Percentiles rank a stretch among this genome's conserved stretches.
Evolutionary conservation across 331 rosid species (phyloP).

Genomic region (Arachis monticola): DNA sequence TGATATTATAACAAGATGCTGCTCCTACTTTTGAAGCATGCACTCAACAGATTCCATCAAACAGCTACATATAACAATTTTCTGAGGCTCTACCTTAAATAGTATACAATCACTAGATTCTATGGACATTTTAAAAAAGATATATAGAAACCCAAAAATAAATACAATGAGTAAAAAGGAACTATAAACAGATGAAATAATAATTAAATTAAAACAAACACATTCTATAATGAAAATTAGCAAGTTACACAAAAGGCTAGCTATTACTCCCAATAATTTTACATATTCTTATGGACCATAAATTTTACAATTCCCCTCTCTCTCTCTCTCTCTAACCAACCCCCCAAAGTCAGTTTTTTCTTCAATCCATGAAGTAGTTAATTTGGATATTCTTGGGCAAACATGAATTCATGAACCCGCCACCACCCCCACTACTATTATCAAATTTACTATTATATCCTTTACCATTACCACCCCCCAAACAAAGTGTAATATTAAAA

Average conservation of each 20-base stretch:
- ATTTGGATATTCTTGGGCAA: constrained; percentile 81
- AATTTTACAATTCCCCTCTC: constrained; percentile 44
- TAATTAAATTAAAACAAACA: constrained; percentile 39
- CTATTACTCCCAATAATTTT: constrained; percentile 50
- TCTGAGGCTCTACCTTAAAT: background rate
- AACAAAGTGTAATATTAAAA: constrained; percentile 69
- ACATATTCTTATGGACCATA: constrained; percentile 21
- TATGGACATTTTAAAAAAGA: background rate
- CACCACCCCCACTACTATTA: constrained; percentile 11
- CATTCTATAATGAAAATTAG: constrained; percentile 65
- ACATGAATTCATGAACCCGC: constrained; percentile 84
- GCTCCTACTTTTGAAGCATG: background rate
- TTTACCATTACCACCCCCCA: constrained; percentile 55
- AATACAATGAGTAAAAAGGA: background rate
- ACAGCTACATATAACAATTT: background rate
- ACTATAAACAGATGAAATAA: background rate
- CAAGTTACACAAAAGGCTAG: constrained; percentile 58
- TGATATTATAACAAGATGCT: constrained; percentile 16
- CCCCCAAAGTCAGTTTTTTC: constrained; percentile 43
- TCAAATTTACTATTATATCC: constrained; percentile 67
- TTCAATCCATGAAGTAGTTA: constrained; percentile 65
- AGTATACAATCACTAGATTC: background rate
- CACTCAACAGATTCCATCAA: constrained; percentile 10
- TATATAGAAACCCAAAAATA: background rate
- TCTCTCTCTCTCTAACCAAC: background rate